Evolutionary conservation across 345 rosid genomes (phyloP).

Genomic region (Brassica juncea): DNA sequence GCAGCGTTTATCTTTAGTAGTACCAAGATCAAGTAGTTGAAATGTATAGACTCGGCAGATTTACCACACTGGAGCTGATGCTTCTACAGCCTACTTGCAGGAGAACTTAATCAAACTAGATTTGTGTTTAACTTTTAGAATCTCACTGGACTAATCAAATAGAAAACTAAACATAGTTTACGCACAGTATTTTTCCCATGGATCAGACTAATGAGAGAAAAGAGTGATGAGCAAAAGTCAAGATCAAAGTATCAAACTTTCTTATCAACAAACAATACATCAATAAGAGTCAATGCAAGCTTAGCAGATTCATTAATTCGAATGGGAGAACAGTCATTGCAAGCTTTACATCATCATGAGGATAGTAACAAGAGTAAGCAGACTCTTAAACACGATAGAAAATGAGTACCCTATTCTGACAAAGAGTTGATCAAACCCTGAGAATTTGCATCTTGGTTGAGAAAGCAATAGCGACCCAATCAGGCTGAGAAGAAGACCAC

Average conservation of each 20-base stretch:
- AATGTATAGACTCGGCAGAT: constrained; percentile 6
- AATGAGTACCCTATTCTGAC: too few relatives aligned
- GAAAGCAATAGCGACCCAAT: constrained; percentile 98
- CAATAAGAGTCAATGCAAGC: constrained; percentile 10
- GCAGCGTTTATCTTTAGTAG: too few relatives aligned
- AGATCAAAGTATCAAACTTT: constrained; percentile 10
- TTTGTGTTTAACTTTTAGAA: neutral
- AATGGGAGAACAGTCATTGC: constrained; percentile 9
- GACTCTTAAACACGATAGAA: too few relatives aligned
- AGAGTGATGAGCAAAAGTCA: neutral
- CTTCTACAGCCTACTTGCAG: neutral
- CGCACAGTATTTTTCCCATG: neutral
- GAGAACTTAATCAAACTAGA: neutral
- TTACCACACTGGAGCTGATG: constrained; percentile 4
- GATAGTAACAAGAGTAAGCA: constrained; percentile 14
- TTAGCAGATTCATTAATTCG: constrained; percentile 28
- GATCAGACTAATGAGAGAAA: neutral
- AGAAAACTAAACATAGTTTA: neutral
- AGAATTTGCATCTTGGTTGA: constrained; percentile 92
- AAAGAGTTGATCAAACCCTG: constrained; percentile 60
- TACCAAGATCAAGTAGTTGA: neutral
- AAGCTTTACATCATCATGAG: constrained; percentile 31
- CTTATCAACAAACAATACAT: constrained; percentile 20
- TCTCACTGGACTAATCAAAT: constrained; percentile 5
- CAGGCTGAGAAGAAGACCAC: constrained; percentile 98